A percentile compares a stretch with the other conserved stretches of the same genome.
Evolutionary conservation across 75 land plant species (phyloP).

Genomic region (Cupressus sempervirens): DNA sequence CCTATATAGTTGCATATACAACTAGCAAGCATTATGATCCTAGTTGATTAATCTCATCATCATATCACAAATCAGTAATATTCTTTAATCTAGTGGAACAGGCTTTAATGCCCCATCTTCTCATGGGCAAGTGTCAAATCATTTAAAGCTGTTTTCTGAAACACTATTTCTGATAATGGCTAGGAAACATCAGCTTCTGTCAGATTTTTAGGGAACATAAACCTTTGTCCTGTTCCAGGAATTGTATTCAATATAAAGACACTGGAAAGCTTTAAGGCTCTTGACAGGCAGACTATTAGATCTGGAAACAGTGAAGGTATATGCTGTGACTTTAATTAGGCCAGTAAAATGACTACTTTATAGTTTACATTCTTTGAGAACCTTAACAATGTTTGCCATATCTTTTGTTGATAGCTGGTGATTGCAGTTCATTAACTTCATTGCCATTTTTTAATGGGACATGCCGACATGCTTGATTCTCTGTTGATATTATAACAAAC

Average conservation of each 20-base stretch:
- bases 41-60: background rate
- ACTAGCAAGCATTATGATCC: background rate
- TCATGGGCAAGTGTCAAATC: slow-evolving; percentile 64
- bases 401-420: background rate
- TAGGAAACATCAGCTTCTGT: slow-evolving; percentile 17
- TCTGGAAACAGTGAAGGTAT: slow-evolving; percentile 74
- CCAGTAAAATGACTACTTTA: background rate
- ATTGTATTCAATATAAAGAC: slow-evolving; percentile 84
- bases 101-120: slow-evolving; percentile 90
- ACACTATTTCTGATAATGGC: slow-evolving; percentile 60
- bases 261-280: slow-evolving; percentile 62
- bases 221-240: slow-evolving; percentile 84
- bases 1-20: background rate
- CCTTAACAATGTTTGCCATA: background rate
- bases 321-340: background rate
- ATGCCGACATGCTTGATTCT: background rate
- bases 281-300: slow-evolving; percentile 64
- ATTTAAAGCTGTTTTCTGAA: slow-evolving; percentile 66
- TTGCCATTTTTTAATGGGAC: background rate
- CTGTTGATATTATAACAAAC: background rate
- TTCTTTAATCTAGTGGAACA: slow-evolving; percentile 18
- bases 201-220: slow-evolving; percentile 48
- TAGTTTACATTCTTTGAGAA: background rate
- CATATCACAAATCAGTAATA: background rate
- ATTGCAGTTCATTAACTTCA: background rate